A percentile compares a stretch with the other conserved stretches of the same genome.
Evolutionary conservation across 2,329 filamentous ascomycete genomes (phyloP).

Genomic region (Ophiocordyceps australis): DNA sequence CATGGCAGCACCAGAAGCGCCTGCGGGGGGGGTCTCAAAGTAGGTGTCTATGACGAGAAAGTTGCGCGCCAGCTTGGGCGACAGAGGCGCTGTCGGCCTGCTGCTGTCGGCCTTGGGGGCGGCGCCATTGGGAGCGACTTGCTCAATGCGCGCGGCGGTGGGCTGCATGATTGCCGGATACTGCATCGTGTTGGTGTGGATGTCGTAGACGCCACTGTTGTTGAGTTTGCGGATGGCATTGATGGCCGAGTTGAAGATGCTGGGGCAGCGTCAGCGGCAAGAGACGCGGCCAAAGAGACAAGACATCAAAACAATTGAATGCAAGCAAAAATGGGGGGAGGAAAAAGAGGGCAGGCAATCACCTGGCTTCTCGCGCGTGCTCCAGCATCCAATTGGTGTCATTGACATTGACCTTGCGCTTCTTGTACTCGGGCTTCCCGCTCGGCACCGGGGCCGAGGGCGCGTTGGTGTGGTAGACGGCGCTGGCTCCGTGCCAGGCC

Average conservation of each 20-base stretch:
- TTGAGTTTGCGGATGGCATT: slow-evolving; percentile 50
- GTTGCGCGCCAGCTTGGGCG: slow-evolving; percentile 31
- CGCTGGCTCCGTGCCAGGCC: slow-evolving; percentile 92
- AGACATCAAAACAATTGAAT: too few relatives aligned
- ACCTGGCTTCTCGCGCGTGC: slow-evolving; percentile 84
- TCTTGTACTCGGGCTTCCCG: slow-evolving; percentile 67
- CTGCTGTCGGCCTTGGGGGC: slow-evolving; percentile 6
- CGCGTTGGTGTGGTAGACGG: slow-evolving; percentile 75
- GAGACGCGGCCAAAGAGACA: too few relatives aligned
- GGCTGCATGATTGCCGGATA: slow-evolving; percentile 81
- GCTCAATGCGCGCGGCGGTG: slow-evolving; percentile 68
- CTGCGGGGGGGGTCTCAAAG: slow-evolving; percentile 30
- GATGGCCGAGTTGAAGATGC: slow-evolving; percentile 69
- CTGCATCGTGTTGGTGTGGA: slow-evolving; percentile 84
- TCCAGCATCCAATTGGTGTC: slow-evolving; percentile 94
- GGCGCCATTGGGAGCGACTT: slow-evolving; percentile 31
- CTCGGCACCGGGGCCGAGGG: slow-evolving; percentile 59
- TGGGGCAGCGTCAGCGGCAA: slow-evolving; percentile 18
- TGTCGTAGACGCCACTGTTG: slow-evolving; percentile 67
- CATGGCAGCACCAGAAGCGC: slow-evolving; percentile 25
- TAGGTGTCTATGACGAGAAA: slow-evolving; percentile 36
- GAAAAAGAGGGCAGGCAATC: slow-evolving; percentile 10
- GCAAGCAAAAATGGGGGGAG: too few relatives aligned
- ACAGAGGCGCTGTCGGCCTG: slow-evolving; percentile 14
- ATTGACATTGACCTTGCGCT: slow-evolving; percentile 72